Evolutionary conservation across 352 stramenopile genomes (phyloP).

Genomic region (Phytopythium oedochilum): DNA sequence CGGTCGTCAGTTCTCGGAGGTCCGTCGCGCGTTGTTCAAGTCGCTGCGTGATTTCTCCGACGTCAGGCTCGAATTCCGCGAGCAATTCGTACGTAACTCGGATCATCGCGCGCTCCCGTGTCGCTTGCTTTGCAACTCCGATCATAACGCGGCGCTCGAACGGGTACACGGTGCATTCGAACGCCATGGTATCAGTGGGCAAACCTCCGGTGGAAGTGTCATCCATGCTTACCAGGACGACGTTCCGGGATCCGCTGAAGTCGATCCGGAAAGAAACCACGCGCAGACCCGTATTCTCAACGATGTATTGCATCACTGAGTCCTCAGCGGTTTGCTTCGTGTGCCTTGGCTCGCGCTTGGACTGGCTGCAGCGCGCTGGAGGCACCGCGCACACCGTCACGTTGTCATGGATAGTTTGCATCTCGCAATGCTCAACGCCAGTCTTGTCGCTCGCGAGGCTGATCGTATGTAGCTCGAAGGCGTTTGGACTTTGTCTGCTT

Average conservation of each 20-base stretch:
- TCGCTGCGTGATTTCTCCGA: conserved; percentile 3
- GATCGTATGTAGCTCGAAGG: no score
- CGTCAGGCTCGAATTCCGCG: background rate
- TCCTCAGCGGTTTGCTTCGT: background rate
- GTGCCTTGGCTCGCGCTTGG: background rate
- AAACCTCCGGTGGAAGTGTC: background rate
- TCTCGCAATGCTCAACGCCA: no score
- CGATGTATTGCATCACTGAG: conserved; percentile 35
- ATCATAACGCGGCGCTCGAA: conserved; percentile 30
- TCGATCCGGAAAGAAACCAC: conserved; percentile 33
- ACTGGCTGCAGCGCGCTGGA: background rate
- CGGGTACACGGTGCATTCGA: conserved; percentile 27
- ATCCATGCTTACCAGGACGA: conserved; percentile 8
- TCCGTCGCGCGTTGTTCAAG: background rate
- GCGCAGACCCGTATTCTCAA: conserved; percentile 31
- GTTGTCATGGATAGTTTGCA: conserved; percentile 20
- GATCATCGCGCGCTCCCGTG: conserved; percentile 31
- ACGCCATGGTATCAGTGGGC: conserved; percentile 1
- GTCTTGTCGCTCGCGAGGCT: no score
- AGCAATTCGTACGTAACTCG: conserved; percentile 29
- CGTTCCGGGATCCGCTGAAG: conserved; percentile 32
- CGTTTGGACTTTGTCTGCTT: no score
- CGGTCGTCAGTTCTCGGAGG: background rate
- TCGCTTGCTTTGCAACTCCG: conserved; percentile 17
- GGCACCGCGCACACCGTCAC: conserved; percentile 16